Evolutionary conservation across 2,329 filamentous ascomycete genomes (phyloP), one percentile per base, ranked within the genome.

Genomic region (Westerdykella aurantiaca): DNA sequence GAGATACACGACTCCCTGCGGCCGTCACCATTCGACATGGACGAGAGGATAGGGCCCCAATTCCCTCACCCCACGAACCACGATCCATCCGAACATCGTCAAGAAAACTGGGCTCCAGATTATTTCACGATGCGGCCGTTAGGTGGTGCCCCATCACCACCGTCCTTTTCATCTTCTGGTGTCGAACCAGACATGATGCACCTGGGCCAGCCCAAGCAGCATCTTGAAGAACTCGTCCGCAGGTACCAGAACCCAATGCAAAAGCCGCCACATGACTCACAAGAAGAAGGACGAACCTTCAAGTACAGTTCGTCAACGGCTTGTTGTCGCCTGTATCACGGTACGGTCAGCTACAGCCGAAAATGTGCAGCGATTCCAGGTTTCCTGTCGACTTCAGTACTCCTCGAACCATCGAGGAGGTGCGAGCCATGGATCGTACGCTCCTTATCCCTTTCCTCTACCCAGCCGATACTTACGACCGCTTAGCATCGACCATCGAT

Each of bases 271-370:
- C 11, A 12, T 29, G 9, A 12, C 25, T 29, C 10, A 29, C 11
- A 29, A 31, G 18, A 11, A 12, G n/a, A 29, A 58, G 55, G 42
- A 56, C 53, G n/a, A 58, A 56, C 37, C 52, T 57, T 29, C 44
- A 54, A 34, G 53, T 54, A 9, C 55, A 57, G 17, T 46, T 60
- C 17, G 54, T 57, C 17, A 68, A 67, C 43, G 48, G 55, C 18
- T 45, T 57, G 14, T 53, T 66, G 40, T 44, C 43, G 13, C 44
- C 42, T 31, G 40, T 45, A 0, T 47, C 54, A 22, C 44, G 41
- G 34, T 56, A 57, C 39, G 53, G 50, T 7, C 56, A 63, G 23
- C 33, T 68, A 16, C 60, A 67, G 38, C 64, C 65, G 2, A 65
- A 61, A 52, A 56, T 65, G 50, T 52, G 53, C 29, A 31, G 31